phyloP scores from a whole-genome alignment of 2,329 filamentous ascomycete genomes.

The Periconia digitata region DNA sequence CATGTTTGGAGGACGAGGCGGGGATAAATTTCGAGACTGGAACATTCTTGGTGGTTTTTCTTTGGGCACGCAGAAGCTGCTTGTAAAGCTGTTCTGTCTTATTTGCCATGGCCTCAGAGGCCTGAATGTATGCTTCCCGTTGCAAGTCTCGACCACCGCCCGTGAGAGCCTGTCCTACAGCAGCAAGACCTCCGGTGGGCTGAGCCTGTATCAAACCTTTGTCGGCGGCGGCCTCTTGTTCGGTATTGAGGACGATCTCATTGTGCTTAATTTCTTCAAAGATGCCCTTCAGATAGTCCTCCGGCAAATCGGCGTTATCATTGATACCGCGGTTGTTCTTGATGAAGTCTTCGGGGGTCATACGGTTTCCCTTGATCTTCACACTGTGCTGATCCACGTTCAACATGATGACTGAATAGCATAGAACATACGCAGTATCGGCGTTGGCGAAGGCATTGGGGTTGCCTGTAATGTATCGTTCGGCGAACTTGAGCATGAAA shows the following conservation, averaged over 20 bases:
- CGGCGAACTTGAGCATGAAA: slow-evolving; percentile 98
- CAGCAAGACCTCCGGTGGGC: slow-evolving; percentile 68
- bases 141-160: slow-evolving; percentile 91
- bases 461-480: slow-evolving; percentile 91
- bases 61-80: slow-evolving; percentile 85
- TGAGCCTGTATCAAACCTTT: slow-evolving; percentile 63
- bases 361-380: slow-evolving; percentile 78
- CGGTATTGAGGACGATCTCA: slow-evolving; percentile 92
- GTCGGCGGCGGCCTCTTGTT: slow-evolving; percentile 85
- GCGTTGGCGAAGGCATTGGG: slow-evolving; percentile 98
- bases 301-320: slow-evolving; percentile 87
- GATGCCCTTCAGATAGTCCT: slow-evolving; percentile 86
- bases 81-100: slow-evolving; percentile 87
- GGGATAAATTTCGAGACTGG: slow-evolving; percentile 78
- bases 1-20: slow-evolving; percentile 89
- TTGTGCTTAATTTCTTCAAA: slow-evolving; percentile 90
- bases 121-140: slow-evolving; percentile 88
- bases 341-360: slow-evolving; percentile 97
- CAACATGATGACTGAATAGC: slow-evolving; percentile 94
- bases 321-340: slow-evolving; percentile 99
- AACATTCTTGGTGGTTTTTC: slow-evolving; percentile 72
- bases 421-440: slow-evolving; percentile 93
- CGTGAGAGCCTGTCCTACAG: slow-evolving; percentile 84
- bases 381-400: slow-evolving; percentile 94
- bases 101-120: slow-evolving; percentile 89